Evolutionary conservation across 2,329 filamentous ascomycete genomes (phyloP).

Genomic region (Microsporum audouinii): DNA sequence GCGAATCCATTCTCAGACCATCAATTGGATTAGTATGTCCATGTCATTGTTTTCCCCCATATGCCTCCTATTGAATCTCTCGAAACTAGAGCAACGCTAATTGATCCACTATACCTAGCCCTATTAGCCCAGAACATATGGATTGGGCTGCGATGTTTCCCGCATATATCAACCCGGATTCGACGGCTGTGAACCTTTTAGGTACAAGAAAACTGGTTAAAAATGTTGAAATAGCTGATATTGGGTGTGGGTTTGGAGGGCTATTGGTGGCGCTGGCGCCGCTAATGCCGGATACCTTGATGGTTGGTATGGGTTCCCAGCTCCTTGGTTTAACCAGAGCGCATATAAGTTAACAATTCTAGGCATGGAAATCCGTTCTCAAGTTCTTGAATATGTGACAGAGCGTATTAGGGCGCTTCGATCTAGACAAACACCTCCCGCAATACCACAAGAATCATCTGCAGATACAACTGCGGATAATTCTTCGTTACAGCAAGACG

Average conservation of each 20-base stretch:
- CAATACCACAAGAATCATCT: constrained; percentile 5
- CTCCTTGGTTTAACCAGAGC: too few species aligned
- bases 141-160: constrained; percentile 84
- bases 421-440: constrained; percentile 29
- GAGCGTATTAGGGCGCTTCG: constrained; percentile 77
- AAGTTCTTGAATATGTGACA: constrained; percentile 82
- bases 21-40: constrained; percentile 66
- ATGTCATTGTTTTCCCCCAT: neutral
- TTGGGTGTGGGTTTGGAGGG: constrained; percentile 93
- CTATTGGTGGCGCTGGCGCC: constrained; percentile 77
- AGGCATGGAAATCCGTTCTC: constrained; percentile 86
- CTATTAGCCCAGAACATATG: constrained; percentile 68
- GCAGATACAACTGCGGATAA: constrained; percentile 1
- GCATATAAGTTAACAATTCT: neutral
- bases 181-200: constrained; percentile 22
- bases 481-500: neutral
- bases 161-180: constrained; percentile 46
- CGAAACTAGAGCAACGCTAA: constrained; percentile 8
- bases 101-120: constrained; percentile 42
- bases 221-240: constrained; percentile 84
- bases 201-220: constrained; percentile 42
- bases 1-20: constrained; percentile 98
- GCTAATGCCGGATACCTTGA: constrained; percentile 65
- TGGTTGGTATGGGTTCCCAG: constrained; percentile 54
- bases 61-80: neutral